Evolutionary conservation across 192 early-diverging fungal species (phyloP).

Genomic region (Tieghemiomyces parasiticus): DNA sequence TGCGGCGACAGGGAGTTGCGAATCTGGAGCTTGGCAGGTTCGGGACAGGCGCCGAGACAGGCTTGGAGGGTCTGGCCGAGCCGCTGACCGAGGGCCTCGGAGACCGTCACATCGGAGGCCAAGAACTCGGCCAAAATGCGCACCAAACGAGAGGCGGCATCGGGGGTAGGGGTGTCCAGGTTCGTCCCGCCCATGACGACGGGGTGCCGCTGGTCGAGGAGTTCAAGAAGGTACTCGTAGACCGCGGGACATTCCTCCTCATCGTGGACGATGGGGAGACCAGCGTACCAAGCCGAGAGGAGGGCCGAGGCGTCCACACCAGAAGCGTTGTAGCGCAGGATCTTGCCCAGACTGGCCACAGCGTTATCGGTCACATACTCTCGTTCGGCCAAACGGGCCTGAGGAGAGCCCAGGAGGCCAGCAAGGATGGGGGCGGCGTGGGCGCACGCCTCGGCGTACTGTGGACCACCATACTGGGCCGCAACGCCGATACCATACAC

Average conservation of each 20-base stretch:
- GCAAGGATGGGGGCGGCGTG: slow-evolving; percentile 41
- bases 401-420: slow-evolving; percentile 55
- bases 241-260: slow-evolving; percentile 67
- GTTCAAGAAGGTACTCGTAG: slow-evolving; percentile 62
- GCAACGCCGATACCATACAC: slow-evolving; percentile 89
- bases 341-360: slow-evolving; percentile 83
- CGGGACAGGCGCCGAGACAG: slow-evolving; percentile 5
- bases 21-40: not conserved
- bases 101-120: not conserved
- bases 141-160: not conserved
- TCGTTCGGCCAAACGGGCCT: slow-evolving; percentile 56
- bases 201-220: slow-evolving; percentile 30
- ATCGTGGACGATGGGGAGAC: slow-evolving; percentile 76
- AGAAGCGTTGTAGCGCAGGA: slow-evolving; percentile 47
- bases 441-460: slow-evolving; percentile 56
- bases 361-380: slow-evolving; percentile 87
- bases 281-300: slow-evolving; percentile 56
- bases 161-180: not conserved
- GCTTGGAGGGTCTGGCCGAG: slow-evolving; percentile 1
- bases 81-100: not conserved
- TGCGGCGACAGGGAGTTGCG: not conserved
- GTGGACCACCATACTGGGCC: slow-evolving; percentile 74
- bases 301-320: slow-evolving; percentile 38
- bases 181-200: slow-evolving; percentile 2
- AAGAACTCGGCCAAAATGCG: slow-evolving; percentile 1